A percentile compares a stretch with the other conserved stretches of the same genome.
These are phyloP conservation scores for Xenosphaeropsis pyriputrescens DNA, from an alignment of 2,329 filamentous ascomycete genomes.

Conservation along the genomic window DNA sequence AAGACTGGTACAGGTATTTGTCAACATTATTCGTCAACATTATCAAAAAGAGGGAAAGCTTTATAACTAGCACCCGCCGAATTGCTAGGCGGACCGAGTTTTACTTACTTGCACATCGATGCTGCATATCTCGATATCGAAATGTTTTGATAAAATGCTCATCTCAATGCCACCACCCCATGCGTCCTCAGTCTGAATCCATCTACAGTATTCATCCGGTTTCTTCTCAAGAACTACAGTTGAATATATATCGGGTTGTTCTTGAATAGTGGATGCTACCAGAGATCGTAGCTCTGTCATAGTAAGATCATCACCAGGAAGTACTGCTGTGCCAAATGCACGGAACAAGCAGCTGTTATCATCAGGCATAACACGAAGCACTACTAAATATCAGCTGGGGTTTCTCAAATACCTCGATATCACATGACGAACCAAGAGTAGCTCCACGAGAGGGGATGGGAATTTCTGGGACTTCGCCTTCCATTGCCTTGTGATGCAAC, in stretches of 20 bases:
- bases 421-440: conserved; percentile 26
- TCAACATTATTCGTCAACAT: background rate
- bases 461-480: conserved; percentile 19
- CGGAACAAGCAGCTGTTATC: conserved; percentile 94
- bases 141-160: conserved; percentile 69
- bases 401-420: background rate
- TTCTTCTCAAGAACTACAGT: conserved; percentile 59
- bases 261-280: conserved; percentile 65
- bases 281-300: conserved; percentile 64
- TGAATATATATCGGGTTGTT: conserved; percentile 57
- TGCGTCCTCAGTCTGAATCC: conserved; percentile 65
- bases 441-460: conserved; percentile 33
- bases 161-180: conserved; percentile 94
- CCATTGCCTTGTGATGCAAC: conserved; percentile 14
- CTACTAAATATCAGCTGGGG: conserved; percentile 19
- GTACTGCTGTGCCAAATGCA: conserved; percentile 69
- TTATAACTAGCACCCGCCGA: no score
- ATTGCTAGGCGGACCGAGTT: no score
- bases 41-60: background rate
- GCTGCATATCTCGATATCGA: conserved; percentile 72
- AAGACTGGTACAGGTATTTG: conserved; percentile 23
- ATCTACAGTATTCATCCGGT: conserved; percentile 63
- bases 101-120: conserved; percentile 53
- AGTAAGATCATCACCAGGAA: conserved; percentile 40
- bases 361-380: conserved; percentile 89